phyloP scores from a whole-genome alignment of 768 basidiomycete species.

The Calocera viscosa region DNA sequence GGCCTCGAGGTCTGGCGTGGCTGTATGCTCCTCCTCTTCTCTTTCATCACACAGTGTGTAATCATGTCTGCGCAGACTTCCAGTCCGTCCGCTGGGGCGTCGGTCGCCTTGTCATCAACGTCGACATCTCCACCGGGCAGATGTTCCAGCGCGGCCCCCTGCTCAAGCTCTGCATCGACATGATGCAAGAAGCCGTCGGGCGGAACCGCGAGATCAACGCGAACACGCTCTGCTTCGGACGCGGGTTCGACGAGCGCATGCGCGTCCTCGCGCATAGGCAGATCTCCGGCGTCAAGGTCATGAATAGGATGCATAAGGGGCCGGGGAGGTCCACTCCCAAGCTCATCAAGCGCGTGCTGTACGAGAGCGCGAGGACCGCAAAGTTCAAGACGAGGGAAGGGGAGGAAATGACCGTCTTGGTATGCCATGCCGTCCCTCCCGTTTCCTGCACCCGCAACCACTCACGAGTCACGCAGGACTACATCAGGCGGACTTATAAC shows the following conservation, averaged over 20 bases:
- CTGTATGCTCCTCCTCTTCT: slow-evolving; percentile 23
- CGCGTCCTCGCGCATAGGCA: slow-evolving; percentile 44
- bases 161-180: slow-evolving; percentile 45
- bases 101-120: slow-evolving; percentile 53
- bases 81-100: slow-evolving; percentile 52
- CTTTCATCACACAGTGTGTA: not conserved
- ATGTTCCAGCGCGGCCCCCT: slow-evolving; percentile 60
- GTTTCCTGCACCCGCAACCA: slow-evolving; percentile 35
- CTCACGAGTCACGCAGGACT: slow-evolving; percentile 28
- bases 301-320: slow-evolving; percentile 31
- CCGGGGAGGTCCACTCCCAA: slow-evolving; percentile 30
- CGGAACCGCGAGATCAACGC: slow-evolving; percentile 20
- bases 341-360: slow-evolving; percentile 49
- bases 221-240: slow-evolving; percentile 30
- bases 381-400: slow-evolving; percentile 50
- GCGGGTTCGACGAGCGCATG: slow-evolving; percentile 39
- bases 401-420: slow-evolving; percentile 21
- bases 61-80: not conserved
- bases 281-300: slow-evolving; percentile 40
- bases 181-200: slow-evolving; percentile 26
- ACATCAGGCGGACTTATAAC: slow-evolving; percentile 46
- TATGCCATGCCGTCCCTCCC: not conserved
- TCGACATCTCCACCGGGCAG: slow-evolving; percentile 64
- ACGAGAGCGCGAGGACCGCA: slow-evolving; percentile 40
- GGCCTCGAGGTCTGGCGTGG: slow-evolving; percentile 68